Conservation (phyloP, 2,329 filamentous ascomycete genomes). For the Pseudomassariella vexata region DNA sequence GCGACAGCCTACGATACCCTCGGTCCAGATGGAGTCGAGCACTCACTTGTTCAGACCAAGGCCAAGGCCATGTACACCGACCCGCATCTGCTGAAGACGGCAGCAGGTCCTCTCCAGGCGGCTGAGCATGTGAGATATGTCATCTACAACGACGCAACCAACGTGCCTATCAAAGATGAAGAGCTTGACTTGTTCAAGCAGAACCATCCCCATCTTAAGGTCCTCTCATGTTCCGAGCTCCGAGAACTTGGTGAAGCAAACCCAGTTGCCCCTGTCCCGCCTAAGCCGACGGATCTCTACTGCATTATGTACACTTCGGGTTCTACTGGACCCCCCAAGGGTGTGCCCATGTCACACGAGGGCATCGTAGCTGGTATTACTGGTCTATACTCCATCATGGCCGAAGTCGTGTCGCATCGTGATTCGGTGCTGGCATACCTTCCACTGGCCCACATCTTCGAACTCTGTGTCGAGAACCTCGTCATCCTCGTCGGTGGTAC, state of each 20-base stretch:
- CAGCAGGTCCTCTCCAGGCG: slow-evolving; percentile 49
- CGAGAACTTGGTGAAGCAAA: slow-evolving; percentile 58
- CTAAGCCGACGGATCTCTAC: slow-evolving; percentile 70
- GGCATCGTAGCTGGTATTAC: slow-evolving; percentile 78
- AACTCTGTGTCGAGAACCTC: slow-evolving; percentile 92
- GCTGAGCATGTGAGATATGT: slow-evolving; percentile 51
- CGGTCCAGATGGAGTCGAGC: slow-evolving; percentile 75
- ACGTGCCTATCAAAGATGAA: slow-evolving; percentile 43
- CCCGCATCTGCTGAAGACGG: slow-evolving; percentile 65
- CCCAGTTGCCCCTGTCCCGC: slow-evolving; percentile 64
- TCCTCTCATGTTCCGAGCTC: slow-evolving; percentile 51
- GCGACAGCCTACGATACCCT: slow-evolving; percentile 95
- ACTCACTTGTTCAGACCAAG: slow-evolving; percentile 77
- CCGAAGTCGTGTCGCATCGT: slow-evolving; percentile 67
- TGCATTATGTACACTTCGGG: slow-evolving; percentile 87
- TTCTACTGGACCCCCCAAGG: slow-evolving; percentile 84
- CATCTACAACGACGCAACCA: slow-evolving; percentile 54
- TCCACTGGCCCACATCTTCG: slow-evolving; percentile 90
- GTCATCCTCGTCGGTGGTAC: slow-evolving; percentile 85
- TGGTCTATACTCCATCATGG: slow-evolving; percentile 73
- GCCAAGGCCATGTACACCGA: slow-evolving; percentile 84
- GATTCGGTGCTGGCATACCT: slow-evolving; percentile 87
- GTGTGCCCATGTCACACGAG: slow-evolving; percentile 75
- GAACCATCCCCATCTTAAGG: slow-evolving; percentile 46
- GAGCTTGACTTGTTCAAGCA: slow-evolving; percentile 51